Evolutionary conservation across 352 stramenopile genomes (phyloP), one percentile per base, ranked within the genome.

Genomic region (Globisporangium recalcitrans): DNA sequence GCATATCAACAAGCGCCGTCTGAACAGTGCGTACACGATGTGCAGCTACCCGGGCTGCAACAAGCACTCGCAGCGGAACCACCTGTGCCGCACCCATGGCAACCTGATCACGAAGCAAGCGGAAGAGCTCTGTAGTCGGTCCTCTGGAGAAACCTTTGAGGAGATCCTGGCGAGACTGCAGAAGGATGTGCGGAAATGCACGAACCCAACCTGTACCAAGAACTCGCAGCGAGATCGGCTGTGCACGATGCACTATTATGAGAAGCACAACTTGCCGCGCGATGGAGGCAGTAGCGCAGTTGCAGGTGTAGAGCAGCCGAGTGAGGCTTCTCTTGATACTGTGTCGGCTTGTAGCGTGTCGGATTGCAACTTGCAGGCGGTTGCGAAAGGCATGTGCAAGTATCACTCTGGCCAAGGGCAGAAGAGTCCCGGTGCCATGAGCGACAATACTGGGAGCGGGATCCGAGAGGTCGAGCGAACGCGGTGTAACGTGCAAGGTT

Each of bases 1-100:
- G 54, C 77, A 88, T 53, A 81, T 91, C 62, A 95, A 87, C 69
- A 91, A 90, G 57, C 85, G 85, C n/a, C 82, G 85, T 11, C 74
- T 93, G 29, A 95, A 95, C 55, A 93, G 84, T 66, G 83, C 85
- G 36, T 95, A 95, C 73, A 95, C 83, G 21, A 95, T 95, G 85
- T 95, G 85, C 71, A 90, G 81, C 62, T 95, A 90, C 67, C 85
- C 85, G 0, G 77, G 77, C 27, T 95, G 85, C 56, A 79, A 67
- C 62, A 95, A 91, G 62, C 85, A 95, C 71, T 95, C 85, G 44
- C 85, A 95, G 65, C 81, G 85, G 4, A 72, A 93, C 59, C 85
- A 95, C 60, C 67, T 95, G 52, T 95, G 85, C 49, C 82, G 85
- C n/a, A 95, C 85, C 8, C 85, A 95, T 47, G 85, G 85, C 54